Evolutionary conservation across 75 land plant genomes (phyloP), one percentile per base, ranked within the genome.

Genomic region (Cupressus sempervirens): DNA sequence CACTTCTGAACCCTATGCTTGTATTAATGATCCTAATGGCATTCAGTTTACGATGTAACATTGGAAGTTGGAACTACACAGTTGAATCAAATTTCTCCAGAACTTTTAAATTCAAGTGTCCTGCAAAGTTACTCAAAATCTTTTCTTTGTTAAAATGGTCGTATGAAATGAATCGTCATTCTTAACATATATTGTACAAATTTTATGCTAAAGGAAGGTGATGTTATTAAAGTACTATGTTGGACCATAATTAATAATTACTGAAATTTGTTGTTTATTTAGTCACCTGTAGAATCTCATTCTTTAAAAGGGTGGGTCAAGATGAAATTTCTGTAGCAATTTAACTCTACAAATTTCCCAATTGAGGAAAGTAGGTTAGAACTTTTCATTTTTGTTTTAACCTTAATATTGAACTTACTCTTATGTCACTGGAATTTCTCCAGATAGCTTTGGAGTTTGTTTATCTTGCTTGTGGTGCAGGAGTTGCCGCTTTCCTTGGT

Each of bases 401-500:
- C n/a, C 20, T 40, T 26, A 32, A 20, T 79, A 26, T 40, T 15
- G 46, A 40, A 40, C 29, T 40, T 79, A 40, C 9, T 11, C n/a
- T 15, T 38, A 20, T 79, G 43, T 8, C 43, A 48, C 20, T 43
- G 20, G 4, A 35, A 11, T 43, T 79, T 46, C 18, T 79, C 80
- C 91, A 93, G 95, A 86, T 91, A 35, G 83, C 92, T 11, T 30
- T 95, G 26, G 62, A 83, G 35, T 92, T 89, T 89, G 88, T 93
- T 3, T 95, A 95, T 84, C 74, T 95, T 85, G 96, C 89, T 14
- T 54, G 87, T 53, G 93, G 90, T 13, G 80, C 92, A 23, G 92
- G 91, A 74, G 90, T 95, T 13, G 93, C 88, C 30, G 56, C 94
- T 46, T 89, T 92, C 76, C 52, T 91, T 41, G 89, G 96, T 95